Evolutionary conservation across 805 yeast genomes (phyloP).

Genomic region (Saccharomycopsis javanensis): DNA sequence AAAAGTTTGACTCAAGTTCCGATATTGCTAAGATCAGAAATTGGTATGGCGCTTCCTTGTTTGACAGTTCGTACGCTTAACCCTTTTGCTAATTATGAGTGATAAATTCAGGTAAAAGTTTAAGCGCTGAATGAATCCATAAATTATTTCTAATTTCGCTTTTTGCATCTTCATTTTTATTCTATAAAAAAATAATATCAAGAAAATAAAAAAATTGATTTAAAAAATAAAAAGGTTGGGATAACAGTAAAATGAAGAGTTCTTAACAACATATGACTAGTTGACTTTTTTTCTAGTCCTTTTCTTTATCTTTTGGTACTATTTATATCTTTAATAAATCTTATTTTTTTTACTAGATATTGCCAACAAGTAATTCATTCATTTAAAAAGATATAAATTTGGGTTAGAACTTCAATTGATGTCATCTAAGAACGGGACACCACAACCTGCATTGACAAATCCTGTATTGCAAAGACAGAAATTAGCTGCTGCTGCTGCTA

Average conservation of each 20-base stretch:
- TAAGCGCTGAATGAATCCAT: neutral
- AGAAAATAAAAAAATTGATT: neutral
- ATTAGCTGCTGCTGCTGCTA: neutral
- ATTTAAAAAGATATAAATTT: no score
- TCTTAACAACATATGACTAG: neutral
- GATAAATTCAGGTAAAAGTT: neutral
- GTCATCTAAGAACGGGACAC: neutral
- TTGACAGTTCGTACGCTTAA: constrained; percentile 84
- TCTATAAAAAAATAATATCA: neutral
- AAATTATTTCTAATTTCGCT: neutral
- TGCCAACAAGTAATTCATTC: no score
- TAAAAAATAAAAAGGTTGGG: no score
- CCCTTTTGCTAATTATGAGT: constrained; percentile 46
- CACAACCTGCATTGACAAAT: neutral
- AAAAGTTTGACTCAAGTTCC: constrained; percentile 73
- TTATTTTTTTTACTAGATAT: no score
- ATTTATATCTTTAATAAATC: neutral
- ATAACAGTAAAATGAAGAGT: no score
- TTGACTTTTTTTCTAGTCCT: no score
- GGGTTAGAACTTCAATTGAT: no score
- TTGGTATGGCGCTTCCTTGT: constrained; percentile 94
- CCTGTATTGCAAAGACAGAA: neutral
- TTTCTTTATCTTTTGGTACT: neutral
- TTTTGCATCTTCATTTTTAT: neutral
- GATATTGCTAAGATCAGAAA: constrained; percentile 76